phyloP scores from a whole-genome alignment of 257 asterid genomes.

The Jaltomata sinuosa region DNA sequence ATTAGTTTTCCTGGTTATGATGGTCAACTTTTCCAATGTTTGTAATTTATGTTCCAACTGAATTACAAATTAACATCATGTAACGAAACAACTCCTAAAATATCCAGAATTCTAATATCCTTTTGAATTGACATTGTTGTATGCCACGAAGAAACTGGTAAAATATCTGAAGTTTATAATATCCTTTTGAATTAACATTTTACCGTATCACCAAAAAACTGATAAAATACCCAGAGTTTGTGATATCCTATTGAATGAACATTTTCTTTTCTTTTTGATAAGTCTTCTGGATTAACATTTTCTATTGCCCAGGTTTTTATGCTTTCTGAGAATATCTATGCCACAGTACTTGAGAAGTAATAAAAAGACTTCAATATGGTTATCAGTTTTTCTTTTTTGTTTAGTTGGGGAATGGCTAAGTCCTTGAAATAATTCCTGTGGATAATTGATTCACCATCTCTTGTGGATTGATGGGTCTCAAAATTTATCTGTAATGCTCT shows the following conservation, averaged over 20 bases:
- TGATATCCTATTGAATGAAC: not conserved
- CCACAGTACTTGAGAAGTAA: not conserved
- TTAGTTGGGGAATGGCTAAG: not conserved
- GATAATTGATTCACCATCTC: not conserved
- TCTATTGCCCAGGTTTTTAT: not conserved
- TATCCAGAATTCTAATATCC: not conserved
- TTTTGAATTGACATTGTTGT: not conserved
- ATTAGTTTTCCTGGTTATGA: not conserved
- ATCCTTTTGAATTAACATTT: not conserved
- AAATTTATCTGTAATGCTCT: not conserved
- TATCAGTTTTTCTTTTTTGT: not conserved
- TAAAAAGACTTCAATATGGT: not conserved
- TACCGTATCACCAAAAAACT: not conserved
- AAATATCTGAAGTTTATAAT: not conserved
- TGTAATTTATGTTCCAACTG: not conserved
- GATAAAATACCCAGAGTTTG: not conserved
- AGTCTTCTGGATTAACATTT: not conserved
- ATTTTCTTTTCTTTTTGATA: not conserved
- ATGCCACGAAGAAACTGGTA: not conserved
- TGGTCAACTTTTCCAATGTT: not conserved
- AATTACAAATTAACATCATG: not conserved
- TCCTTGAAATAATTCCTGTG: not conserved
- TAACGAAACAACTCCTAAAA: not conserved
- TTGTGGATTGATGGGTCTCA: not conserved
- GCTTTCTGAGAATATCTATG: not conserved